Percentiles rank a stretch among this genome's conserved stretches.
Evolutionary conservation across 306 rosid species (phyloP).

Genomic region (Cucumis hystrix): DNA sequence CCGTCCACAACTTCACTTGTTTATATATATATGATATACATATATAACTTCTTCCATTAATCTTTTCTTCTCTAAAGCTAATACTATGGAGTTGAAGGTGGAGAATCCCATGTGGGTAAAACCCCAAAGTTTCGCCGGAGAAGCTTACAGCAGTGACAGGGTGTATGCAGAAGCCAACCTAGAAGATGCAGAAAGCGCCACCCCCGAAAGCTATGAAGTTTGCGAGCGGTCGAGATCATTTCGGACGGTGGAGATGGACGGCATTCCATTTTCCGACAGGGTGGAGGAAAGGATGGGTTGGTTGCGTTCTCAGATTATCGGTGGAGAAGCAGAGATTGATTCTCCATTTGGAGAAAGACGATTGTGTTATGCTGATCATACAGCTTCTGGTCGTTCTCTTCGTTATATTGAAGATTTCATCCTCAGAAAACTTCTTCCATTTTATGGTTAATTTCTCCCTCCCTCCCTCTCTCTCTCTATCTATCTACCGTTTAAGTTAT

Average conservation of each 20-base stretch:
- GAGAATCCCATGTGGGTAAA: background rate
- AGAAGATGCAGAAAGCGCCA: background rate
- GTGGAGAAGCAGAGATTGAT: conserved; percentile 28
- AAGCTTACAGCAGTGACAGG: background rate
- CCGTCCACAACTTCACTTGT: background rate
- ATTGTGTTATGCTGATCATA: conserved; percentile 70
- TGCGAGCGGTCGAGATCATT: background rate
- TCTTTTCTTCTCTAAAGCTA: background rate
- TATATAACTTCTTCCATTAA: background rate
- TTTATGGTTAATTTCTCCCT: conserved; percentile 31
- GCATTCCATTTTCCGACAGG: background rate
- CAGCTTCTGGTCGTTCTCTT: conserved; percentile 74
- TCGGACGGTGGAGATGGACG: background rate
- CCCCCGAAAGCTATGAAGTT: background rate
- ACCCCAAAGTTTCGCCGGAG: background rate
- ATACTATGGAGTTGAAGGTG: background rate
- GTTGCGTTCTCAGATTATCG: conserved; percentile 53
- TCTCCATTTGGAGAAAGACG: conserved; percentile 51
- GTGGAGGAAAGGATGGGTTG: conserved; percentile 15
- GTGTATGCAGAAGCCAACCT: background rate
- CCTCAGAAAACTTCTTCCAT: conserved; percentile 54
- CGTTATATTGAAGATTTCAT: conserved; percentile 45
- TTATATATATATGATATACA: too few species aligned
- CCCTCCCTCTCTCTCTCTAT: background rate
- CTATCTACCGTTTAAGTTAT: background rate